These are phyloP conservation scores for Athelia psychrophila DNA, from an alignment of 1,284 basidiomycete species.

Conservation along the genomic window DNA sequence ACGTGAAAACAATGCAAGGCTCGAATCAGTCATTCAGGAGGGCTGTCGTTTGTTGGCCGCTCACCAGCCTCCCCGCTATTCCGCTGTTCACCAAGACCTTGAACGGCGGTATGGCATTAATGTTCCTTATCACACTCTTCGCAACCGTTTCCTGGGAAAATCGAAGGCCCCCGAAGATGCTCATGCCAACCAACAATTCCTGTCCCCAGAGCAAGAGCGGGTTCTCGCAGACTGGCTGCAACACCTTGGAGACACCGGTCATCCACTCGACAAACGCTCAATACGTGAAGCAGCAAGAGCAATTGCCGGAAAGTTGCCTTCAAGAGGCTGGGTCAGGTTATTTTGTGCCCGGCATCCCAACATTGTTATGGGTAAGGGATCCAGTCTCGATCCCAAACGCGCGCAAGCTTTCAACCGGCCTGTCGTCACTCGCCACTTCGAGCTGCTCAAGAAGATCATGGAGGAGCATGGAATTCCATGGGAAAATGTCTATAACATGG, in stretches of 20 bases:
- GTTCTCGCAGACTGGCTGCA: not conserved
- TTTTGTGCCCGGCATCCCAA: constrained; percentile 20
- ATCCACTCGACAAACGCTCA: not conserved
- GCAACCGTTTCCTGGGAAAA: no score
- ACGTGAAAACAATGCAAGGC: no score
- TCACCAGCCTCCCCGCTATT: no score
- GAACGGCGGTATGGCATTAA: no score
- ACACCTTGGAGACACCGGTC: not conserved
- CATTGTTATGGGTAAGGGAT: constrained; percentile 15
- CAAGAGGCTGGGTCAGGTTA: constrained; percentile 16
- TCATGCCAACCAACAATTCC: no score
- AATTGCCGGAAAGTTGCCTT: not conserved
- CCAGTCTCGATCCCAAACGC: constrained; percentile 27
- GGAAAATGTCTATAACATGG: constrained; percentile 17
- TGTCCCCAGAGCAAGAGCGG: not conserved
- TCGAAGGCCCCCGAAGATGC: no score
- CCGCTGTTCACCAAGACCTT: no score
- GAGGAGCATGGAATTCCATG: constrained; percentile 13
- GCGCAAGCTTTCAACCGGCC: constrained; percentile 25
- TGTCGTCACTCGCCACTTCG: constrained; percentile 20
- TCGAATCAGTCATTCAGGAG: no score
- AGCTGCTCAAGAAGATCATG: constrained; percentile 12
- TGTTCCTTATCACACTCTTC: no score
- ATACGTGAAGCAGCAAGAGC: not conserved
- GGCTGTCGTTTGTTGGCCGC: no score